A percentile compares a stretch with the other conserved stretches of the same genome.
Evolutionary conservation across 2,329 filamentous ascomycete species (phyloP).

Genomic region (Fonsecaea pedrosoi): DNA sequence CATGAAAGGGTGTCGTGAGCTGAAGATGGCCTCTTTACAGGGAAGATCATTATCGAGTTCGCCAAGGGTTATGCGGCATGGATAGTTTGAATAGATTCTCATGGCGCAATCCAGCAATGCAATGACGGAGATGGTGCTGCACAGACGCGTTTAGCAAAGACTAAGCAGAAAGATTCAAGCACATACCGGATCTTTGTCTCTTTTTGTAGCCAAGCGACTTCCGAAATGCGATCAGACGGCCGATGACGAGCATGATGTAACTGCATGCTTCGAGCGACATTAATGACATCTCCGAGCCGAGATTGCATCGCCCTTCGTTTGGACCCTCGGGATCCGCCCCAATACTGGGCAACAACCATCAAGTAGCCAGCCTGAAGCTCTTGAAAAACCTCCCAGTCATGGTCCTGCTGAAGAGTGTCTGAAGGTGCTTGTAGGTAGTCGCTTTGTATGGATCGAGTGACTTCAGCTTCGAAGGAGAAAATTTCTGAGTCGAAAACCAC

Average conservation of each 20-base stretch:
- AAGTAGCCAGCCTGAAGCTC: slow-evolving; percentile 53
- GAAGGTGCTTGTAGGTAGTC: slow-evolving; percentile 7
- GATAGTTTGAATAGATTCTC: slow-evolving; percentile 55
- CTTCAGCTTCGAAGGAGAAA: slow-evolving; percentile 51
- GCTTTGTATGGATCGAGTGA: slow-evolving; percentile 46
- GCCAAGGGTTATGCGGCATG: slow-evolving; percentile 48
- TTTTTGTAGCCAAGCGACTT: slow-evolving; percentile 53
- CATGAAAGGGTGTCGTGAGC: slow-evolving; percentile 51
- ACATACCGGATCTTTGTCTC: slow-evolving; percentile 53
- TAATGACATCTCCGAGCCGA: slow-evolving; percentile 52
- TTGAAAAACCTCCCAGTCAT: slow-evolving; percentile 48
- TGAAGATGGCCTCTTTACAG: slow-evolving; percentile 50
- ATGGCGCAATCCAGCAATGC: slow-evolving; percentile 54
- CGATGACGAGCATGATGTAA: slow-evolving; percentile 49
- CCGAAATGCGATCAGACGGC: slow-evolving; percentile 47
- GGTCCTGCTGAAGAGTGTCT: slow-evolving; percentile 35
- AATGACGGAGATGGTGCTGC: slow-evolving; percentile 50
- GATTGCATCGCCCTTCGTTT: slow-evolving; percentile 52
- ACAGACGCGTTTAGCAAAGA: neutral
- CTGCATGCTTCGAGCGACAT: slow-evolving; percentile 50
- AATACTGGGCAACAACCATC: slow-evolving; percentile 53
- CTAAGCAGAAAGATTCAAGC: neutral
- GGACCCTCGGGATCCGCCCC: slow-evolving; percentile 50
- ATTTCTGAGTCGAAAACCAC: slow-evolving; percentile 53
- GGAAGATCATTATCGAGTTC: slow-evolving; percentile 55